A percentile compares a stretch with the other conserved stretches of the same genome.
phyloP scores from a whole-genome alignment of 805 yeast species.

The Kodamaea lidongshanica region DNA sequence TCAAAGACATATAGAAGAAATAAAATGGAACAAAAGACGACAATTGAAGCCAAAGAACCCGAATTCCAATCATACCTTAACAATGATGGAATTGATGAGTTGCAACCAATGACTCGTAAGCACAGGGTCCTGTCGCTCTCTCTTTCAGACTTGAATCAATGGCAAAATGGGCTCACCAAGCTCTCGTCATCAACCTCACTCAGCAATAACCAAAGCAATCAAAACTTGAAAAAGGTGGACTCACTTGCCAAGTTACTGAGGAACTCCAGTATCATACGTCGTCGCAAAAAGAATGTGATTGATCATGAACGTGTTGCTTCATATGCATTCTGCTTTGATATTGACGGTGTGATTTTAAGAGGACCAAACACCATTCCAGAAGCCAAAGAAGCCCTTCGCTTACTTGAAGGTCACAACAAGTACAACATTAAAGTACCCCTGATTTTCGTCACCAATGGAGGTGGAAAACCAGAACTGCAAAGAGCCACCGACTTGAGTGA shows the following conservation, averaged over 20 bases:
- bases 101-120: constrained; percentile 56
- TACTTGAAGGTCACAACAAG: constrained; percentile 72
- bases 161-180: constrained; percentile 47
- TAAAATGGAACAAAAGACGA: too few species aligned
- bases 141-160: constrained; percentile 57
- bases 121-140: constrained; percentile 63
- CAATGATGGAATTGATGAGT: constrained; percentile 66
- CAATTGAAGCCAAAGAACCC: constrained; percentile 12
- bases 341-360: constrained; percentile 82
- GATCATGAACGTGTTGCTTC: constrained; percentile 72
- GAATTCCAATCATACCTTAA: constrained; percentile 52
- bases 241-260: constrained; percentile 41
- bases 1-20: too few species aligned
- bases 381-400: constrained; percentile 63
- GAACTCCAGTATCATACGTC: constrained; percentile 40
- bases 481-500: constrained; percentile 67
- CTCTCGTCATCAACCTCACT: constrained; percentile 32
- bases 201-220: constrained; percentile 22
- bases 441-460: constrained; percentile 86
- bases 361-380: constrained; percentile 83
- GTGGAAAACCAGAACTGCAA: constrained; percentile 74
- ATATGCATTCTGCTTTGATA: constrained; percentile 88
- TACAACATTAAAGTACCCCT: constrained; percentile 77
- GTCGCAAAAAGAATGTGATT: constrained; percentile 47
- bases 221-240: constrained; percentile 39